A percentile compares a stretch with the other conserved stretches of the same genome.
phyloP scores from a whole-genome alignment of 352 stramenopile species.

The Phytophthora sp. region DNA sequence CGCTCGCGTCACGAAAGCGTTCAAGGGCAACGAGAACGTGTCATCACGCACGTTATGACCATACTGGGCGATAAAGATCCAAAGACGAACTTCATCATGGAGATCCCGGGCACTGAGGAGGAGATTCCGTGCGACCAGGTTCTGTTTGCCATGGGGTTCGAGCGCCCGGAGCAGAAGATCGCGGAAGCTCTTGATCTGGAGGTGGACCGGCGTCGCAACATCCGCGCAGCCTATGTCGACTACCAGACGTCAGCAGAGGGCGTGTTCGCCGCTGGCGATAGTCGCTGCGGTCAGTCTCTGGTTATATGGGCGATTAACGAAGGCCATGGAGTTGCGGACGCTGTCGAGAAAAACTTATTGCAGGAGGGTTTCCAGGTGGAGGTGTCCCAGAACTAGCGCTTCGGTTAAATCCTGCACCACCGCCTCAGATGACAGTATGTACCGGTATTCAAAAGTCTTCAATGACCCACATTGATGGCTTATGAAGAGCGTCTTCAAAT shows the following conservation, averaged over 20 bases:
- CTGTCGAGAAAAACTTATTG: slow-evolving; percentile 85
- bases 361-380: slow-evolving; percentile 79
- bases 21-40: slow-evolving; percentile 77
- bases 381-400: slow-evolving; percentile 83
- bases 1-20: slow-evolving; percentile 74
- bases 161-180: slow-evolving; percentile 93
- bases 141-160: slow-evolving; percentile 97
- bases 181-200: slow-evolving; percentile 90
- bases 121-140: slow-evolving; percentile 95
- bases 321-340: slow-evolving; percentile 92
- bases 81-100: slow-evolving; percentile 72
- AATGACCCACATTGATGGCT: slow-evolving; percentile 12
- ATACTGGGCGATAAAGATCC: slow-evolving; percentile 60
- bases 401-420: slow-evolving; percentile 47
- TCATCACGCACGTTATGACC: slow-evolving; percentile 82
- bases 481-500: too few species aligned
- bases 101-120: slow-evolving; percentile 89
- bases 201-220: slow-evolving; percentile 95
- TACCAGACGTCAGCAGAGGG: slow-evolving; percentile 95
- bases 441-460: slow-evolving; percentile 32
- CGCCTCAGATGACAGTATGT: slow-evolving; percentile 31
- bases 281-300: slow-evolving; percentile 95
- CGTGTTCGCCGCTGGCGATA: slow-evolving; percentile 98
- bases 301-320: slow-evolving; percentile 99
- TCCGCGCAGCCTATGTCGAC: slow-evolving; percentile 92